phyloP scores from a whole-genome alignment of 148 eudicot species.

The Mesembryanthemum crystallinum region DNA sequence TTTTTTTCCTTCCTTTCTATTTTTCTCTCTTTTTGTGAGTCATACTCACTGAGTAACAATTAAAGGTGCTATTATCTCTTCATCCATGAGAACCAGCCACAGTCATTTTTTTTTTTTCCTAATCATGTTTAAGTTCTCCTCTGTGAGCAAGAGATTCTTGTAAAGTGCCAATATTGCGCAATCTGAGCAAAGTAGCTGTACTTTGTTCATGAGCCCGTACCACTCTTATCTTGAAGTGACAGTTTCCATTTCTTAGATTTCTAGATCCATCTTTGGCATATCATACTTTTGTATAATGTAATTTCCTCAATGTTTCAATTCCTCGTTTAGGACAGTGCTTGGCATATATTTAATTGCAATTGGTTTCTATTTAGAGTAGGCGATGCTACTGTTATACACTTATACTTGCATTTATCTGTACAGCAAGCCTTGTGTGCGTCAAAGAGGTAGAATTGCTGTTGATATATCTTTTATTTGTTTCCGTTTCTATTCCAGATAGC shows the following conservation, averaged over 20 bases:
- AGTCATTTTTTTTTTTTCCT: neutral
- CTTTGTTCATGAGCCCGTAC: neutral
- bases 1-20: too few species aligned
- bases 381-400: neutral
- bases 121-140: neutral
- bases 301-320: neutral
- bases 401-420: neutral
- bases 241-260: neutral
- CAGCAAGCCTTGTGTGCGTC: neutral
- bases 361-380: neutral
- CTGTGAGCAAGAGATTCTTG: neutral
- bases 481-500: slow-evolving; percentile 55
- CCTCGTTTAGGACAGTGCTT: neutral
- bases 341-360: neutral
- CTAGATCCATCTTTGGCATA: neutral
- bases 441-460: neutral
- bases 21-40: too few species aligned
- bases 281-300: neutral
- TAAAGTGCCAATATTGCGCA: neutral
- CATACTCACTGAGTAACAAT: neutral
- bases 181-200: neutral
- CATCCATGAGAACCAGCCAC: neutral
- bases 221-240: neutral
- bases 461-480: neutral
- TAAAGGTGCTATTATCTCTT: neutral